Evolutionary conservation across 2,329 filamentous ascomycete genomes (phyloP), one percentile per base, ranked within the genome.

Genomic region (Drechslerella coelobrocha): DNA sequence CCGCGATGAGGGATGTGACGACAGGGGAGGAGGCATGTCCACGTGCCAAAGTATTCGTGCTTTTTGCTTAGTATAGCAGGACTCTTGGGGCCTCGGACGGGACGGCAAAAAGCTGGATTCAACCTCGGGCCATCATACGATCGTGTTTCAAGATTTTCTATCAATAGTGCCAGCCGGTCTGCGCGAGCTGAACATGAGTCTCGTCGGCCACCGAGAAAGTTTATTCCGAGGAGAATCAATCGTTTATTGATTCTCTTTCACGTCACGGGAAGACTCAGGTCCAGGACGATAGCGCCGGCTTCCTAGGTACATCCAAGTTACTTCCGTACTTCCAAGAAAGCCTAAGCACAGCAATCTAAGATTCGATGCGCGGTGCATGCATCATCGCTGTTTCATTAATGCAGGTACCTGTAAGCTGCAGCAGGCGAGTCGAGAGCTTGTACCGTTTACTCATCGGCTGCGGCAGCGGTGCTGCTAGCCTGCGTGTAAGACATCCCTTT

Each of bases 361-460:
- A 21, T 45, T 45, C 41, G 41, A 23, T 23, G 41, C 41, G 41
- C 41, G 19, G 41, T 45, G 41, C 41, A 45, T 45, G 41, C 41
- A 45, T 45, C 41, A 45, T 23, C 41, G 41, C 41, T 45, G 41
- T 45, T 45, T 45, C 41, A 45, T 19, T 3, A 17, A 45, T 19
- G 41, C 41, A 45, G 41, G 41, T 45, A 45, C 41, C 41, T 31
- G 41, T 19, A 45, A 45, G 41, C 41, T 17, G 37, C 41, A 45
- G 8, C 29, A 31, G 29, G 6, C 29, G 29, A 31, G 29, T 31
- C 29, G 29, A 31, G 12, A 31, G 6, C 29, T 31, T 12, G 29
- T 31, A 31, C 29, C 6, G 41, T 45, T 45, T 45, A 45, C 41
- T 45, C 41, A 45, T 45, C 41, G 37, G 37, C 41, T 6, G 5